These are phyloP conservation scores for Rhytidiadelphus loreus DNA, from an alignment of 225 moss, liverwort and hornwort species.

Conservation along the genomic window DNA sequence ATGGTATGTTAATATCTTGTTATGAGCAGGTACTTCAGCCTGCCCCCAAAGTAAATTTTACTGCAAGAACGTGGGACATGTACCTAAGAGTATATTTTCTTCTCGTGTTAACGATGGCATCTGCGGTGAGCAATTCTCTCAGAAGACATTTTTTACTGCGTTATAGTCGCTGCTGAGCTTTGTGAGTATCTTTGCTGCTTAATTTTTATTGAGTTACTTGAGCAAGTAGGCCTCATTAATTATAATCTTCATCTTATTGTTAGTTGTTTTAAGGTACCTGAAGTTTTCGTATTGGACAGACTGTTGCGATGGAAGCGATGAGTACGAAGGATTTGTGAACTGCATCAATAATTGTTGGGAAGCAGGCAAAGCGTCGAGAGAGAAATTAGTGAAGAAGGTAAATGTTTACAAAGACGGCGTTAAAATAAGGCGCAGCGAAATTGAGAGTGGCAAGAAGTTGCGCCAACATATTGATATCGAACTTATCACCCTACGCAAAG, in stretches of 20 bases:
- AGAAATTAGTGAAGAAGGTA: conserved; percentile 73
- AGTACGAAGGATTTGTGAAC: conserved; percentile 57
- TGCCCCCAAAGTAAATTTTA: conserved; percentile 77
- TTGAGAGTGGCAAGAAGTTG: conserved; percentile 54
- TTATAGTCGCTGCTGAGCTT: not conserved
- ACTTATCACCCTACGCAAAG: conserved; percentile 36
- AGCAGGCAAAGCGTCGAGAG: conserved; percentile 71
- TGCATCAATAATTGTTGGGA: conserved; percentile 77
- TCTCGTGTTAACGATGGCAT: conserved; percentile 96
- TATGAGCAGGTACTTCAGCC: conserved; percentile 81
- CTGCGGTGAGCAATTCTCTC: conserved; percentile 54
- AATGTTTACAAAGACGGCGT: conserved; percentile 61
- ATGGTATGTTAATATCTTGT: conserved; percentile 7
- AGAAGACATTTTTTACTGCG: not conserved
- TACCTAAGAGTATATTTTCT: conserved; percentile 51
- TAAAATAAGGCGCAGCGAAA: conserved; percentile 52
- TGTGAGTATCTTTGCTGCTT: not conserved
- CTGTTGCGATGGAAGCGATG: conserved; percentile 97
- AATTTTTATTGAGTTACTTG: not conserved
- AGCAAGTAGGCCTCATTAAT: not conserved
- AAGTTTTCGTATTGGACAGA: conserved; percentile 21
- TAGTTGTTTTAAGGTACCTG: not conserved
- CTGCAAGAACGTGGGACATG: conserved; percentile 74
- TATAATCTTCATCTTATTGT: not conserved
- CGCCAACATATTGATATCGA: conserved; percentile 45